phyloP scores from a whole-genome alignment of 805 yeast genomes.

The Starmerella asiatica region DNA sequence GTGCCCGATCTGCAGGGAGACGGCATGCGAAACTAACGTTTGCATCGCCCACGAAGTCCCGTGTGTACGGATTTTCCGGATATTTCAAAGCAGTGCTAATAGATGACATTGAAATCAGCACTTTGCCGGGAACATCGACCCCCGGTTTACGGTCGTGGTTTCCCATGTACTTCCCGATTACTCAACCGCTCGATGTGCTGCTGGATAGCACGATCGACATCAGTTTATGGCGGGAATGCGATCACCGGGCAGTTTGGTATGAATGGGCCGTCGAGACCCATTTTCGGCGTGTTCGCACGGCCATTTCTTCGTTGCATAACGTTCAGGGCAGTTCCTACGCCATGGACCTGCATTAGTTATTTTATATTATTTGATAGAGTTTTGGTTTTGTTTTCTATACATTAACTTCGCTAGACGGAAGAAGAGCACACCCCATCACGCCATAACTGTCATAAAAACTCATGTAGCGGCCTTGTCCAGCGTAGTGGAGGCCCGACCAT shows the following conservation, averaged over 20 bases:
- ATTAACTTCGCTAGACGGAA: too few relatives aligned
- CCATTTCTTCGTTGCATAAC: conserved; percentile 24
- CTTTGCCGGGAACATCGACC: conserved; percentile 34
- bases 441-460: too few relatives aligned
- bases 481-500: too few relatives aligned
- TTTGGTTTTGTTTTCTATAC: too few relatives aligned
- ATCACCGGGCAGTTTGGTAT: conserved; percentile 43
- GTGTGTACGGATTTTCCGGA: conserved; percentile 64
- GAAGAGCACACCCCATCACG: too few relatives aligned
- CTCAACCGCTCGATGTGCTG: conserved; percentile 37
- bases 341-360: too few relatives aligned
- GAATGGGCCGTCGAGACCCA: conserved; percentile 36
- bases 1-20: conserved; percentile 4
- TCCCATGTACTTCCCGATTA: conserved; percentile 51
- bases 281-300: conserved; percentile 19
- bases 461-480: too few relatives aligned
- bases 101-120: conserved; percentile 42
- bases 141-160: conserved; percentile 49
- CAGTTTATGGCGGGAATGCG: conserved; percentile 36
- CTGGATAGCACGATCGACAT: conserved; percentile 45
- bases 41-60: conserved; percentile 36
- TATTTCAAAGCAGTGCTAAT: conserved; percentile 60
- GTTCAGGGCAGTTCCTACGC: conserved; percentile 17
- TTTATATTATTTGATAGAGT: too few relatives aligned
- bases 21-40: conserved; percentile 29